These are phyloP conservation scores for Penicillium crustosum DNA, from an alignment of 2,329 filamentous ascomycete genomes.

Conservation along the genomic window DNA sequence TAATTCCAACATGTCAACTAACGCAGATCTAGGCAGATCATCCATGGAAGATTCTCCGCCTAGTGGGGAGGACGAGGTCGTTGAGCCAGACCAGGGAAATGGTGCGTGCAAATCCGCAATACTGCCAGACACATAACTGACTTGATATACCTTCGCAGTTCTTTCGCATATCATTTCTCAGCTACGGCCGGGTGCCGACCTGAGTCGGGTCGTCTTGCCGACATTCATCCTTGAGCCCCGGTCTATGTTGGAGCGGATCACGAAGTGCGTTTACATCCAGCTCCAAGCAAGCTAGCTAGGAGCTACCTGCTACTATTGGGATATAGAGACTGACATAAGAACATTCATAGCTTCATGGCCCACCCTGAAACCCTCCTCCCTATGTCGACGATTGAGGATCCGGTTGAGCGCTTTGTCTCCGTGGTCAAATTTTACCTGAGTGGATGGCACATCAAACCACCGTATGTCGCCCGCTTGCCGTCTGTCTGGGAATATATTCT, in stretches of 20 bases:
- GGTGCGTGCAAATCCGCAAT: conserved; percentile 51
- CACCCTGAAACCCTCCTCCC: conserved; percentile 93
- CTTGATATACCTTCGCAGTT: conserved; percentile 55
- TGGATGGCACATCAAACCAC: conserved; percentile 97
- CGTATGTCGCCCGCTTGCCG: conserved; percentile 58
- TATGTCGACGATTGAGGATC: conserved; percentile 85
- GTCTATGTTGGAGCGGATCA: conserved; percentile 98
- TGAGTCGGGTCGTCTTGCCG: conserved; percentile 89
- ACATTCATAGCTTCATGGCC: conserved; percentile 82
- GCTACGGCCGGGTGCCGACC: conserved; percentile 87
- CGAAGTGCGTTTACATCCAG: conserved; percentile 67
- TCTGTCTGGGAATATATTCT: not conserved
- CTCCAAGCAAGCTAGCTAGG: not conserved
- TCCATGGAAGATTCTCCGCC: conserved; percentile 58
- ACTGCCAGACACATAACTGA: conserved; percentile 2
- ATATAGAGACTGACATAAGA: not conserved
- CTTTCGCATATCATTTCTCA: conserved; percentile 97
- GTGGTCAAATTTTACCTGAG: conserved; percentile 98
- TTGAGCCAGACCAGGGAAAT: conserved; percentile 92
- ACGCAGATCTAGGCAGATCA: conserved; percentile 48
- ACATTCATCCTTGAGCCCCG: conserved; percentile 97
- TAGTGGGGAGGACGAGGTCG: conserved; percentile 70
- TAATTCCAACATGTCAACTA: conserved; percentile 25
- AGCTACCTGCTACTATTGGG: not conserved
- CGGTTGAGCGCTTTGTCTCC: conserved; percentile 82